Evolutionary conservation across 441 rosid genomes (phyloP), one percentile per base, ranked within the genome.

Genomic region (Erodium trifolium): DNA sequence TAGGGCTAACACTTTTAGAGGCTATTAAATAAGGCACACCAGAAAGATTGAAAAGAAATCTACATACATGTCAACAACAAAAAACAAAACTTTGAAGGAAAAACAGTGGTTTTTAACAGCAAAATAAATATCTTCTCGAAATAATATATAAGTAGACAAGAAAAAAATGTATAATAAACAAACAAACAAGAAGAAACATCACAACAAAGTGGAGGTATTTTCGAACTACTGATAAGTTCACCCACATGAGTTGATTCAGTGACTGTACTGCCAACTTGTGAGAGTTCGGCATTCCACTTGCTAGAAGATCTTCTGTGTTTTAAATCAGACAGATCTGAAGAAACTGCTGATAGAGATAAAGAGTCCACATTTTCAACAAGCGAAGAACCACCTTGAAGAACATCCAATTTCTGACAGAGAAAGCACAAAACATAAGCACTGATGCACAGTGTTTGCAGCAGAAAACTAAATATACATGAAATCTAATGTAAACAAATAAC

Each of bases 291-390:
- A 80, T 84, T 91, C 84, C 88, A 81, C 82, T 81, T 87, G 88
- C 97, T 91, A 75, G 92, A 84, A 72, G 93, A 84, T 87, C 93
- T 31, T 75, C 87, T 82, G 76, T 87, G 96, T 65, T 78, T 86
- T 63, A 79, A 75, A 75, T 83, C 89, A 78, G 91, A 83, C 65
- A 77, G 27, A 81, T 73, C 83, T 63, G 82, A 78, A 68, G 79
- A 68, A 68, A 80, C 71, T 65, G 73, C 83, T 65, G 81, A 31
- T 31, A 31, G 34, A 31, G 81, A 65, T 14, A 77, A 72, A 72
- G 85, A 81, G 66, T 86, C 84, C 45, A 41, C 45, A 41, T 41
- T 41, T 41, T 41, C 45, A 7, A 41, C 45, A 41, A 41, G 11
- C 45, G 9, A 41, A 41, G 45, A 41, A 8, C 45, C 45, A 23